Evolutionary conservation across 2,329 filamentous ascomycete species (phyloP).

Genomic region (Malbranchea cinnamomea): DNA sequence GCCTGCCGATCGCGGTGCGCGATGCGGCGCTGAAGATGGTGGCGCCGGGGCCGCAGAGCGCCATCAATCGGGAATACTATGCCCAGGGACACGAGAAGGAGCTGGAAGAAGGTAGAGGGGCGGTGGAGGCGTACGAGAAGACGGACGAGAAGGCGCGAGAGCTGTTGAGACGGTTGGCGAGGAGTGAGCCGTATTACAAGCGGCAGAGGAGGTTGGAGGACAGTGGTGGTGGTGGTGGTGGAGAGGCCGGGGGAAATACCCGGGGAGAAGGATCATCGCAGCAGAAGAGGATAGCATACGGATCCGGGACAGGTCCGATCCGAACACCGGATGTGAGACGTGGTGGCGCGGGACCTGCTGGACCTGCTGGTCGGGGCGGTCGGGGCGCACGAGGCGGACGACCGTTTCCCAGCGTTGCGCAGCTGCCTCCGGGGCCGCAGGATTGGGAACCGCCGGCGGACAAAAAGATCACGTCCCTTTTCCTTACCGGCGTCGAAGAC

Average conservation of each 20-base stretch:
- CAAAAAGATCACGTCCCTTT: constrained; percentile 76
- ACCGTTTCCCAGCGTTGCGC: constrained; percentile 54
- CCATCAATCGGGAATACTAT: constrained; percentile 93
- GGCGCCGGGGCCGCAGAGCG: constrained; percentile 77
- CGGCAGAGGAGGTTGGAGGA: constrained; percentile 63
- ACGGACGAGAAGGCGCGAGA: constrained; percentile 94
- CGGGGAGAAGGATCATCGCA: no score
- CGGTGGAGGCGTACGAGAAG: constrained; percentile 84
- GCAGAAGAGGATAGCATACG: constrained; percentile 25
- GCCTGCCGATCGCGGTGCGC: constrained; percentile 82
- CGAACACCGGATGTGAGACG: constrained; percentile 49
- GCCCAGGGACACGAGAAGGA: constrained; percentile 94
- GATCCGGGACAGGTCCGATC: constrained; percentile 59
- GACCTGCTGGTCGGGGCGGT: constrained; percentile 30
- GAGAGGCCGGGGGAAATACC: constrained; percentile 34
- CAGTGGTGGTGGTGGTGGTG: constrained; percentile 27
- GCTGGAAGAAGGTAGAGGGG: constrained; percentile 78
- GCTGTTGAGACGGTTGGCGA: constrained; percentile 65
- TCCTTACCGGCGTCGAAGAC: constrained; percentile 90
- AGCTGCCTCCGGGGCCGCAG: constrained; percentile 63
- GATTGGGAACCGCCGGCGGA: constrained; percentile 80
- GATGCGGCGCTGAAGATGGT: constrained; percentile 98
- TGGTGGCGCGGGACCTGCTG: constrained; percentile 31
- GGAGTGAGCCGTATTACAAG: constrained; percentile 89
- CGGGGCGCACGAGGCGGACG: constrained; percentile 37